Percentiles rank a stretch among this genome's conserved stretches.
phyloP scores from a whole-genome alignment of 208 protist genomes.

The Trichomonas tenax region DNA sequence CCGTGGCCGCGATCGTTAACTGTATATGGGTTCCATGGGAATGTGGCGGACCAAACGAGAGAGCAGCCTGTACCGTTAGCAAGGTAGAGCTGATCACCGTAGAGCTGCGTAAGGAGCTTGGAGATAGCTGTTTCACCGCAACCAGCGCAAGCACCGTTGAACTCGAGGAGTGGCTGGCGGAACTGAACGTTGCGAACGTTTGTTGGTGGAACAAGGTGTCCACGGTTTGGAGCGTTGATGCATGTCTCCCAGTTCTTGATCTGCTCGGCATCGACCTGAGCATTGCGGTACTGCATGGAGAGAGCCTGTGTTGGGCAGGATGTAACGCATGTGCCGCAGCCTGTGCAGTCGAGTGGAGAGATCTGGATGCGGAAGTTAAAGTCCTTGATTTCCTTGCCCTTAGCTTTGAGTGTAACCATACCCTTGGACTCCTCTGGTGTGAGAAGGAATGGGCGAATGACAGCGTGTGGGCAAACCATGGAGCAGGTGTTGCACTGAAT shows the following conservation, averaged over 20 bases:
- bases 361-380: conserved; percentile 47
- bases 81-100: conserved; percentile 52
- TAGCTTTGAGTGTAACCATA: conserved; percentile 24
- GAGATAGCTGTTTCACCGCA: conserved; percentile 57
- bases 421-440: neutral
- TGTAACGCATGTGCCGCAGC: conserved; percentile 48
- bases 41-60: conserved; percentile 46
- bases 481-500: conserved; percentile 55
- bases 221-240: neutral
- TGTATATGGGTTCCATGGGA: conserved; percentile 40
- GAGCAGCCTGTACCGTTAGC: conserved; percentile 57
- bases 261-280: neutral
- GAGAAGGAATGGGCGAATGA: conserved; percentile 52
- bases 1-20: conserved; percentile 46
- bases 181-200: conserved; percentile 36
- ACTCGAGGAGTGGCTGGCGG: no score
- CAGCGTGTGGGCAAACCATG: conserved; percentile 52
- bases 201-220: neutral
- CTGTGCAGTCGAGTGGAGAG: conserved; percentile 52
- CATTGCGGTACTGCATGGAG: conserved; percentile 29
- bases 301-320: conserved; percentile 46
- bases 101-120: conserved; percentile 58
- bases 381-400: conserved; percentile 32
- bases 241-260: neutral
- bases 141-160: conserved; percentile 54